Evolutionary conservation across 495 filamentous ascomycete genomes (phyloP).

Genomic region (Penicillium desertorum): DNA sequence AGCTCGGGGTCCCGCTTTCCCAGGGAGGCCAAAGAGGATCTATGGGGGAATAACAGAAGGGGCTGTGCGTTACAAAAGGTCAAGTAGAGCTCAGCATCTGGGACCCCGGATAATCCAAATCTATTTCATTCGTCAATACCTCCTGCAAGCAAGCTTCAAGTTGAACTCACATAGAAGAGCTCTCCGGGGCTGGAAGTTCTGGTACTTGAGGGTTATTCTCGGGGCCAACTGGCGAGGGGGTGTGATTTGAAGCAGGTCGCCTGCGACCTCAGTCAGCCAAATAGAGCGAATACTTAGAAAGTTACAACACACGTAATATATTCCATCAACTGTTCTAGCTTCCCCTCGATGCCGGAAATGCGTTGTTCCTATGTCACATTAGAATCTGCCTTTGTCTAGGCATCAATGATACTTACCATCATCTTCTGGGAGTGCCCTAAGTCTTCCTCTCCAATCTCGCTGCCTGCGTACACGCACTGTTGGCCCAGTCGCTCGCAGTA

Average conservation of each 20-base stretch:
- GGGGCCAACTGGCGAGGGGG: not conserved
- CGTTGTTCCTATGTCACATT: constrained; percentile 34
- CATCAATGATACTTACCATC: not conserved
- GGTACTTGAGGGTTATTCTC: not conserved
- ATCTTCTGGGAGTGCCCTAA: constrained; percentile 22
- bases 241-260: not conserved
- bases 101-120: constrained; percentile 2
- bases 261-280: constrained; percentile 5
- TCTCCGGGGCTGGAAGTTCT: not conserved
- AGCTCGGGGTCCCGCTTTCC: constrained; percentile 35
- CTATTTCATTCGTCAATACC: constrained; percentile 1
- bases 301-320: constrained; percentile 23
- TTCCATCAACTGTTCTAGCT: constrained; percentile 35
- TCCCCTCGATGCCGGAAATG: constrained; percentile 37
- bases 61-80: constrained; percentile 43
- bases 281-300: not conserved
- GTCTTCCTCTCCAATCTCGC: constrained; percentile 26
- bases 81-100: constrained; percentile 28
- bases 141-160: not conserved
- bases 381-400: not conserved
- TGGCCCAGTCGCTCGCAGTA: constrained; percentile 43
- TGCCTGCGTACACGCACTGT: constrained; percentile 35
- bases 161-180: not conserved
- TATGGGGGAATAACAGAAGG: constrained; percentile 36
- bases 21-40: constrained; percentile 25